Evolutionary conservation across 2,329 filamentous ascomycete genomes (phyloP).

Genomic region (Fusarium lyarnte): DNA sequence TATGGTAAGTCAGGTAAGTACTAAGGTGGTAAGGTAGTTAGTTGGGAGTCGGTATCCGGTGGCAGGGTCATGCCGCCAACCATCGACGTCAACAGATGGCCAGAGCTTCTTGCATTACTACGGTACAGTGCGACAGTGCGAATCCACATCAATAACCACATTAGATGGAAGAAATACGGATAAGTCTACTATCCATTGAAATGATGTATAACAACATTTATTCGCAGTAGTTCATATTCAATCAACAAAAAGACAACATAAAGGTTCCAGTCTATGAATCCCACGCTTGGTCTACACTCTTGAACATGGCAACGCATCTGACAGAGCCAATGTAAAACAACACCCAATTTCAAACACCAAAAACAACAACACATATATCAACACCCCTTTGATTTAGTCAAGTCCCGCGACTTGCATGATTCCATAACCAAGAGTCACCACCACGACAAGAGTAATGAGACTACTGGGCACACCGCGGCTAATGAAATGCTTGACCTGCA

Average conservation of each 20-base stretch:
- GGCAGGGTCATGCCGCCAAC: slow-evolving; percentile 31
- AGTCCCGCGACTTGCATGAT: slow-evolving; percentile 82
- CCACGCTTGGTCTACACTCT: slow-evolving; percentile 24
- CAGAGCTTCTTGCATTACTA: slow-evolving; percentile 37
- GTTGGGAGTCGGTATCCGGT: slow-evolving; percentile 22
- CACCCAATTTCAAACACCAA: slow-evolving; percentile 1
- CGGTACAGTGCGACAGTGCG: slow-evolving; percentile 39
- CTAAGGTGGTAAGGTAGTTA: not conserved
- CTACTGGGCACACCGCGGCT: slow-evolving; percentile 91
- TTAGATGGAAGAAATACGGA: not conserved
- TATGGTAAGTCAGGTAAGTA: not conserved
- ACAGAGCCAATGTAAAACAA: not conserved
- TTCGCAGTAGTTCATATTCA: not conserved
- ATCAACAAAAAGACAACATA: not conserved
- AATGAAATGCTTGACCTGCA: slow-evolving; percentile 93
- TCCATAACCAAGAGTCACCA: slow-evolving; percentile 90
- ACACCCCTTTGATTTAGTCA: slow-evolving; percentile 45
- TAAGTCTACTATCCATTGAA: not conserved
- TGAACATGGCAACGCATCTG: slow-evolving; percentile 8
- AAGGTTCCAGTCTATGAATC: slow-evolving; percentile 31
- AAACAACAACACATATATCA: not conserved
- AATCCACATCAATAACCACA: slow-evolving; percentile 4
- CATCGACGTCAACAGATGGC: slow-evolving; percentile 46
- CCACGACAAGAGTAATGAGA: slow-evolving; percentile 80
- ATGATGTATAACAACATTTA: not conserved